phyloP scores from a whole-genome alignment of 2,329 filamentous ascomycete species.

The Nannizziopsis barbatae region DNA sequence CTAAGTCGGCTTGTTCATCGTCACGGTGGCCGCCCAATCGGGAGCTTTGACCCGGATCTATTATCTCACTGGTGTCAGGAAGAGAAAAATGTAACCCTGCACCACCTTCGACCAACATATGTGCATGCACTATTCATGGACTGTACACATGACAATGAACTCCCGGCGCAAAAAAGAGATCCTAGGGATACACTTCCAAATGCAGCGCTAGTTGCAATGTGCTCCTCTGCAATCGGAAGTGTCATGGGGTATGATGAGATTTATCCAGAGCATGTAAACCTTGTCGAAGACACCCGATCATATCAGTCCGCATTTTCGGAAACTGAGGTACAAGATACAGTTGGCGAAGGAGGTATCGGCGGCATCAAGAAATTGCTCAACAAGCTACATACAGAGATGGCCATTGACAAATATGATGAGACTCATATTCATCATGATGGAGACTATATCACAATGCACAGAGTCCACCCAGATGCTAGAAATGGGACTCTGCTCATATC shows the following conservation, averaged over 20 bases:
- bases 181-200: constrained; percentile 89
- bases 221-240: constrained; percentile 82
- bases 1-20: constrained; percentile 85
- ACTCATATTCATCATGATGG: constrained; percentile 94
- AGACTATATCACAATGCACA: constrained; percentile 91
- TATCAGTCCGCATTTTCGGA: constrained; percentile 70
- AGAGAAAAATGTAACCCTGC: constrained; percentile 51
- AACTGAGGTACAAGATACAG: constrained; percentile 50
- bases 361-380: constrained; percentile 88
- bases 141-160: constrained; percentile 97
- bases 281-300: constrained; percentile 75
- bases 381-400: constrained; percentile 90
- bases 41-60: constrained; percentile 92
- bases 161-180: constrained; percentile 87
- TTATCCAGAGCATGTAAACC: constrained; percentile 83
- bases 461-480: constrained; percentile 81
- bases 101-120: constrained; percentile 72
- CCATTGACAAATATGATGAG: constrained; percentile 85
- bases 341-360: constrained; percentile 73
- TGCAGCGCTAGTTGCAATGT: constrained; percentile 90
- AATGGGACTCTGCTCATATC: constrained; percentile 94
- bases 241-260: constrained; percentile 98
- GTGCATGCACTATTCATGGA: constrained; percentile 97
- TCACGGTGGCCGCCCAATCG: constrained; percentile 86
- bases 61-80: constrained; percentile 51